Percentiles rank a stretch among this genome's conserved stretches.
phyloP scores from a whole-genome alignment of 257 asterid species.

The Nicotiana undulata region DNA sequence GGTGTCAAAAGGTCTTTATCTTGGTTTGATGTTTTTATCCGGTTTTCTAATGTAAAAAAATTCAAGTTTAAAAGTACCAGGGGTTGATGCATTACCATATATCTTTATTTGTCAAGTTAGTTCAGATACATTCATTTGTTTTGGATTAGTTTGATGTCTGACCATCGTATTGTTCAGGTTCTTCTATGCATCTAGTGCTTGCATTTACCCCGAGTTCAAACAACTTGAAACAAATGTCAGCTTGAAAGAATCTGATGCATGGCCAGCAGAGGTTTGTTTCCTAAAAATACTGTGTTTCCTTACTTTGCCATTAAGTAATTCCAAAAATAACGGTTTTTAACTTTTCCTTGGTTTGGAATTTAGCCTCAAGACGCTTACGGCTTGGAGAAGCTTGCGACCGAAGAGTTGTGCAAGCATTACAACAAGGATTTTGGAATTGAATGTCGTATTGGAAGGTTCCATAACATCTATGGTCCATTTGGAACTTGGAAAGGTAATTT shows the following conservation, averaged over 20 bases:
- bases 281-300: not conserved
- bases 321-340: not conserved
- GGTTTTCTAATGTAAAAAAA: slow-evolving; percentile 5
- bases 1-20: slow-evolving; percentile 57
- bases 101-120: not conserved
- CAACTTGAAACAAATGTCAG: slow-evolving; percentile 88
- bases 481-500: slow-evolving; percentile 92
- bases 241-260: slow-evolving; percentile 90
- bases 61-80: not conserved
- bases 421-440: slow-evolving; percentile 94
- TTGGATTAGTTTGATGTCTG: not conserved
- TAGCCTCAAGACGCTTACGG: slow-evolving; percentile 97
- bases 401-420: slow-evolving; percentile 85
- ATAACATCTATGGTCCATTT: slow-evolving; percentile 87
- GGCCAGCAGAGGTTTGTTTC: slow-evolving; percentile 86
- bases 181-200: slow-evolving; percentile 92
- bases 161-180: slow-evolving; percentile 37
- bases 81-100: not conserved
- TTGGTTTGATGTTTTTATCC: not conserved
- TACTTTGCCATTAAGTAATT: not conserved
- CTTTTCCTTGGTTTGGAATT: slow-evolving; percentile 2
- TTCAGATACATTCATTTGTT: not conserved
- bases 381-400: slow-evolving; percentile 81
- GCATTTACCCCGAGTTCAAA: slow-evolving; percentile 91
- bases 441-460: slow-evolving; percentile 89